A percentile compares a stretch with the other conserved stretches of the same genome.
Conservation (phyloP, 164 flowering plant species). For the Sedum album region DNA sequence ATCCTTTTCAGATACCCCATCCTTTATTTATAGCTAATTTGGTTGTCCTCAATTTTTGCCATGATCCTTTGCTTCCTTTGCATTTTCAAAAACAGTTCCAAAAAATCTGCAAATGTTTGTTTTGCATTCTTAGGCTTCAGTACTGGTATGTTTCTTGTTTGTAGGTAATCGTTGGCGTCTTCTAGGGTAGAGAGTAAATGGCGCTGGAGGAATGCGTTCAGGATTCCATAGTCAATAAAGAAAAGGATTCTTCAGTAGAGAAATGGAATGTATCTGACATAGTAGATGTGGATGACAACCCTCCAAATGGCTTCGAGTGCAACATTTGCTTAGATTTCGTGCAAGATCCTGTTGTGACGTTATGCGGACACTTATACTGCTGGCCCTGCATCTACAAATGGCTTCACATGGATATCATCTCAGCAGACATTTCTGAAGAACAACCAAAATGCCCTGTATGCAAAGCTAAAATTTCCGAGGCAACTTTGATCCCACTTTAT, state of each 20-base stretch:
- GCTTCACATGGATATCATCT: constrained; percentile 13
- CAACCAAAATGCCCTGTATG: constrained; percentile 17
- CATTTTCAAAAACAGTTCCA: no score
- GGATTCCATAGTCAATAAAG: background rate
- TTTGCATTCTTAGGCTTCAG: no score
- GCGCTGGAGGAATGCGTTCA: background rate
- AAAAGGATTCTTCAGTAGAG: background rate
- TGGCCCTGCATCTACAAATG: constrained; percentile 22
- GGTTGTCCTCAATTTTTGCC: background rate
- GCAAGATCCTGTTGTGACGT: constrained; percentile 18
- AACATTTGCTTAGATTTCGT: constrained; percentile 20
- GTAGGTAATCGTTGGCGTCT: no score
- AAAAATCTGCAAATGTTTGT: no score
- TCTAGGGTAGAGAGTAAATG: background rate
- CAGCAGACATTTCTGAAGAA: constrained; percentile 12
- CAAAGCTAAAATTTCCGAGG: constrained; percentile 21
- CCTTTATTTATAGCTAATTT: background rate
- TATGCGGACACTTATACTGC: constrained; percentile 20
- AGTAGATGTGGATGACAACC: background rate
- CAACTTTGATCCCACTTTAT: constrained; percentile 24
- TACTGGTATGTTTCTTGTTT: no score
- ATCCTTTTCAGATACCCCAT: background rate
- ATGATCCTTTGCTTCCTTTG: background rate
- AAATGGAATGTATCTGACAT: background rate
- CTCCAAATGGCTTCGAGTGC: constrained; percentile 13